Evolutionary conservation across 495 filamentous ascomycete species (phyloP), one percentile per base, ranked within the genome.

Genomic region (Lentithecium fluviatile): DNA sequence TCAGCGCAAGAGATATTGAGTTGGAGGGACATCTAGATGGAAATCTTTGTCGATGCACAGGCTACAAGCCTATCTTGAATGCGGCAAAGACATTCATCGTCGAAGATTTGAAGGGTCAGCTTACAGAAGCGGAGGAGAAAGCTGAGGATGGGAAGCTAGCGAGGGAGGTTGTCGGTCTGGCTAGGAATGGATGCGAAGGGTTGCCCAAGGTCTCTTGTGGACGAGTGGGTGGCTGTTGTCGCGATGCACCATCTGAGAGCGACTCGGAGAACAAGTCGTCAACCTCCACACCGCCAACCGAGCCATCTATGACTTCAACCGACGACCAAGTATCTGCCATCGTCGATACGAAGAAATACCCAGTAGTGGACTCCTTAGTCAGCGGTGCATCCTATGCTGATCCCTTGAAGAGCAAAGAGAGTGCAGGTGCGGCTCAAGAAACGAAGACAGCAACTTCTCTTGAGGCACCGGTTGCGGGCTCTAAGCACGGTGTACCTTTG

Each of bases 71-170:
- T 1, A 76, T 77, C 45, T 45, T 77, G 10, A 65, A 77, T 25
- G 75, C 72, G 1, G 75, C 73, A 4, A 81, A 82, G 66, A 83
- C 78, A 38, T 83, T 84, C 51, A 67, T 80, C 0, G 70, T 62
- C 13, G 75, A 79, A 49, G 77, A 80, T 54, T 50, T 80, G 19
- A 70, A 72, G 15, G 77, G 69, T 0, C 62, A 67, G 12, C 58
- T 77, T 37, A 52, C 48, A 2, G 65, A 72, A 32, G 65, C 52
- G 29, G 29, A 6, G 8, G 46, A 52, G 17, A 52, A 20, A n/a
- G 7, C 38, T 1, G 47, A 45, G 12, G 52, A 64, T 49, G 15
- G 17, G 24, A 58, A 58, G 47, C 2, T 52, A 17, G 60, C 52
- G 37, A 56, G 32, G 21, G 59, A 62, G 32, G 24, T 53, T 17